Evolutionary conservation across 148 eudicot genomes (phyloP), one percentile per base, ranked within the genome.

Genomic region (Cornus controversa): DNA sequence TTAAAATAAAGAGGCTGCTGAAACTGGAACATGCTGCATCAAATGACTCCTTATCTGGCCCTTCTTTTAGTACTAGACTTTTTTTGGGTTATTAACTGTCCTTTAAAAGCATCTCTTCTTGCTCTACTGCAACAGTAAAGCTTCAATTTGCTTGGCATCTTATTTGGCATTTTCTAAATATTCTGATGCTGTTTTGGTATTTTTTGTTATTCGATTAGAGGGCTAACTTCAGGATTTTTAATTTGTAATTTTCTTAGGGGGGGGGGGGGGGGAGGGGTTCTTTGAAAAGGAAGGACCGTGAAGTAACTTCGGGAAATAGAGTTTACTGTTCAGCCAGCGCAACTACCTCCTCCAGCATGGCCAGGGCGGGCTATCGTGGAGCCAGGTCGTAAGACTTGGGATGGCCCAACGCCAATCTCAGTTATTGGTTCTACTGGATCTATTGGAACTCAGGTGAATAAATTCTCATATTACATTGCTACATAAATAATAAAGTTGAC

Each of bases 341-440:
- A 91, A 85, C 77, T 77, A 66, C 99, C 98, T 64, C 99, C 99
- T 68, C 90, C 99, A 65, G 99, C 99, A 23, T 96, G 99, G 99
- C 93, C 98, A 1, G 99, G 99, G 24, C 84, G 91, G 36, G 99
- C 99, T 67, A 88, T 92, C 8, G 88, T 36, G 0, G 95, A 93
- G 75, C 87, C 96, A 64, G 89, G 77, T 60, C 80, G 76, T 15
- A 90, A 88, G 84, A 71, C 79, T 62, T 96, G 99, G 99, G 91
- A 92, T 58, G 98, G 99, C 67, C 99, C 88, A 20, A 96, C 93
- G 84, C 99, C 99, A 62, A 90, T 96, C 23, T 90, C 99, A 27
- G 83, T 96, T 54, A 85, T 96, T 82, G 99, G 99, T 71, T 96
- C 99, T 74, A 96, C 99, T 34, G 99, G 99, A 68, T 93, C 98